Conservation (phyloP, 352 stramenopile species). For the Pythium monospermum region DNA sequence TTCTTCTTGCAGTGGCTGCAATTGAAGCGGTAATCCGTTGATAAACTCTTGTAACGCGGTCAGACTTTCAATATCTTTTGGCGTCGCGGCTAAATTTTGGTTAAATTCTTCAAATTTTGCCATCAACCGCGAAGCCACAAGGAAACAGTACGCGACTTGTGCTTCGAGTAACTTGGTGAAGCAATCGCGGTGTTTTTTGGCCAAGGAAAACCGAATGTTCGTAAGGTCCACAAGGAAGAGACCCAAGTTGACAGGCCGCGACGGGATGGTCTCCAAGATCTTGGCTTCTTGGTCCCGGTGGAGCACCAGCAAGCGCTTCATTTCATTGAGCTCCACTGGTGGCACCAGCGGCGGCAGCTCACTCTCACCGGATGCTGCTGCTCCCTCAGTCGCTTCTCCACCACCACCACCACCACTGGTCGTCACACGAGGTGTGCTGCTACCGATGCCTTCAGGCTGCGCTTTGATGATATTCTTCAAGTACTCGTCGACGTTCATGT, state of each 20-base stretch:
- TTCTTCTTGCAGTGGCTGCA: constrained; percentile 78
- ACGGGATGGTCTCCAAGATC: constrained; percentile 68
- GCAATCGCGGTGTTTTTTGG: constrained; percentile 75
- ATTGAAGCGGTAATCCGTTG: constrained; percentile 49
- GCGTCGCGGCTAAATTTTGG: constrained; percentile 63
- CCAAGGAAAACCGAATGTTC: constrained; percentile 65
- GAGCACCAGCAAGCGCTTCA: constrained; percentile 53
- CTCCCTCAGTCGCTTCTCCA: no score
- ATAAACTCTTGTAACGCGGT: constrained; percentile 88
- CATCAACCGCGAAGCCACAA: constrained; percentile 61
- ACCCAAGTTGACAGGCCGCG: constrained; percentile 61
- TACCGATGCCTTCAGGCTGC: constrained; percentile 21
- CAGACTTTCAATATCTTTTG: constrained; percentile 91
- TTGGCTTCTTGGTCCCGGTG: constrained; percentile 62
- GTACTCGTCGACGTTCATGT: constrained; percentile 87
- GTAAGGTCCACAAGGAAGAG: constrained; percentile 78
- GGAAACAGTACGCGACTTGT: constrained; percentile 62
- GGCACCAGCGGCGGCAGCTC: constrained; percentile 46
- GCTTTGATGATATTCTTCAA: constrained; percentile 55
- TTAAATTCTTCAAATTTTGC: constrained; percentile 86
- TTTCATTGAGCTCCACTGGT: constrained; percentile 70
- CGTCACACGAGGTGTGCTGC: constrained; percentile 21
- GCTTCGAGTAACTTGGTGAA: constrained; percentile 70
- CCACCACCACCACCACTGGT: constrained; percentile 24
- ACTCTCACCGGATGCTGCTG: constrained; percentile 28